These are phyloP conservation scores for Pistacia vera DNA, from an alignment of 345 rosid species.

Conservation along the genomic window DNA sequence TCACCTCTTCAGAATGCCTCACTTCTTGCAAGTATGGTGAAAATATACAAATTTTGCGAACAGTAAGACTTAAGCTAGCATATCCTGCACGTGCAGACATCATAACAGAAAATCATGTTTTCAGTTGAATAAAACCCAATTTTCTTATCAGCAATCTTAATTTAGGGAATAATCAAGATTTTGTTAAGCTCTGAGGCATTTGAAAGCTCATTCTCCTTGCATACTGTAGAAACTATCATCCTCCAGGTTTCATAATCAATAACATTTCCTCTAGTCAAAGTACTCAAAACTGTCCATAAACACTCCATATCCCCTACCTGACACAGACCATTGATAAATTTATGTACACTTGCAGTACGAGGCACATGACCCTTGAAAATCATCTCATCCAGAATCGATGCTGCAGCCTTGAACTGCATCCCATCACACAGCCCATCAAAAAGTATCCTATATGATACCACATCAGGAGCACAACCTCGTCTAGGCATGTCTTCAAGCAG, in stretches of 20 bases:
- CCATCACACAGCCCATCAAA: conserved; percentile 65
- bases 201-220: conserved; percentile 28
- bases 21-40: neutral
- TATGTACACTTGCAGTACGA: conserved; percentile 32
- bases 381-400: conserved; percentile 77
- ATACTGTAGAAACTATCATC: conserved; percentile 31
- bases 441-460: conserved; percentile 68
- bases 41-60: neutral
- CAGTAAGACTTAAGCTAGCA: neutral
- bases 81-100: neutral
- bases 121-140: neutral
- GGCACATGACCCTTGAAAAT: conserved; percentile 72
- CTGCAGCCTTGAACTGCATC: conserved; percentile 56
- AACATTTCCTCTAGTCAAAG: conserved; percentile 44
- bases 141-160: neutral
- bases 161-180: conserved; percentile 26
- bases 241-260: conserved; percentile 44
- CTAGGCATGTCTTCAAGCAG: conserved; percentile 86
- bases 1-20: too few species aligned
- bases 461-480: conserved; percentile 69
- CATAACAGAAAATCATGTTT: neutral
- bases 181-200: conserved; percentile 27
- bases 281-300: conserved; percentile 40
- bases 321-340: conserved; percentile 46
- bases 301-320: conserved; percentile 38